phyloP scores from a whole-genome alignment of 116 monocot genomes.

The Phalaenopsis hybrid region DNA sequence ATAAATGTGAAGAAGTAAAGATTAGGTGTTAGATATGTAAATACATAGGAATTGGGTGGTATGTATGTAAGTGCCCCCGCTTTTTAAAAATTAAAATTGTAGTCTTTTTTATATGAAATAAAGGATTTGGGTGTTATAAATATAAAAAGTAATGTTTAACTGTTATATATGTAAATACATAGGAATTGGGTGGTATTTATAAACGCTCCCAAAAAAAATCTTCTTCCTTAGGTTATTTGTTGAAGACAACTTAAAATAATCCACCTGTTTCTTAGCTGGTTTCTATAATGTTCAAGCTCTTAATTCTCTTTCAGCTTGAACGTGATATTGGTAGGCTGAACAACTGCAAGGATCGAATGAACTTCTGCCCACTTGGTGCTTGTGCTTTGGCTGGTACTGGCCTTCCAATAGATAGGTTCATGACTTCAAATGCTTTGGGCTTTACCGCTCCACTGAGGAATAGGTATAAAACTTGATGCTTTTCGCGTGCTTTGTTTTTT shows the following conservation, averaged over 20 bases:
- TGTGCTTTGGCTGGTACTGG: constrained; percentile 99
- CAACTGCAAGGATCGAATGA: constrained; percentile 69
- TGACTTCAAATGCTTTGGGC: constrained; percentile 74
- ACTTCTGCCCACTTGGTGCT: constrained; percentile 89
- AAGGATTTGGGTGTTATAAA: too few relatives aligned
- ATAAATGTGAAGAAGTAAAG: too few relatives aligned
- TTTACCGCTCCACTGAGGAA: constrained; percentile 89
- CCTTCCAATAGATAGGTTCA: constrained; percentile 88
- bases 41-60: too few relatives aligned
- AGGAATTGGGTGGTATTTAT: too few relatives aligned
- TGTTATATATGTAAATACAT: too few relatives aligned
- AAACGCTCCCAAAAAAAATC: too few relatives aligned
- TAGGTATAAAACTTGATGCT: constrained; percentile 31
- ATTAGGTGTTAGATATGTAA: too few relatives aligned
- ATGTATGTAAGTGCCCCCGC: too few relatives aligned
- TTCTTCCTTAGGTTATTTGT: not conserved
- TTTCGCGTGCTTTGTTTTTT: not conserved
- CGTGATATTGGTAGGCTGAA: constrained; percentile 67
- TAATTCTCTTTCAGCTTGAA: constrained; percentile 56
- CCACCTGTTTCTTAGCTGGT: not conserved
- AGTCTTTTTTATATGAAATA: too few relatives aligned
- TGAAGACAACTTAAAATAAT: not conserved
- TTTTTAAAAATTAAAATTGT: too few relatives aligned
- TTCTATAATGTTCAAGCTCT: constrained; percentile 3
- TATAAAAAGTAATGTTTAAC: too few relatives aligned